Conservation (phyloP, 2,329 filamentous ascomycete species). For the Polychaeton citri region DNA sequence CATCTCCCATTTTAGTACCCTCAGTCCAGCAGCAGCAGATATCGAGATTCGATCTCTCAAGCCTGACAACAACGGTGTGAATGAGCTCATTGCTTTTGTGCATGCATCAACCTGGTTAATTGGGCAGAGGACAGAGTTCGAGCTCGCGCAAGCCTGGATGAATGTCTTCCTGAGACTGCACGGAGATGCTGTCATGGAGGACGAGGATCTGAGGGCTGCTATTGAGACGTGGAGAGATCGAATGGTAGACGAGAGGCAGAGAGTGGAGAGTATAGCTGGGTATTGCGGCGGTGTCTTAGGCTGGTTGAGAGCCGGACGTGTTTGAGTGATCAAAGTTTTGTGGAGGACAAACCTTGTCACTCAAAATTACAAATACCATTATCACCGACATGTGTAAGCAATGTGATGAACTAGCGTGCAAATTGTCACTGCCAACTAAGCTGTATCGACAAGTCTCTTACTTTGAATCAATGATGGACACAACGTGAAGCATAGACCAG, state of each 20-base stretch:
- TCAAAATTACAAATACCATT: no score
- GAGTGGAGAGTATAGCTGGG: slow-evolving; percentile 65
- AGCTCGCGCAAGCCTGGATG: slow-evolving; percentile 96
- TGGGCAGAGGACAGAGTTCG: slow-evolving; percentile 63
- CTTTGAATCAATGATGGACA: no score
- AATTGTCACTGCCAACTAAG: no score
- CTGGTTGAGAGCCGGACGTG: neutral
- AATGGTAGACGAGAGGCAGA: slow-evolving; percentile 46
- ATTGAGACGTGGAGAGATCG: slow-evolving; percentile 52
- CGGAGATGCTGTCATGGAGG: slow-evolving; percentile 42
- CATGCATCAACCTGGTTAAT: slow-evolving; percentile 45
- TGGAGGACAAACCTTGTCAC: no score
- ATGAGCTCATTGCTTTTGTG: slow-evolving; percentile 68
- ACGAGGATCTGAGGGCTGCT: slow-evolving; percentile 41
- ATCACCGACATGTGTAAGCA: no score
- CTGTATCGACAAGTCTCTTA: no score
- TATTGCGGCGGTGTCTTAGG: slow-evolving; percentile 56
- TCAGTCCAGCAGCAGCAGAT: slow-evolving; percentile 76
- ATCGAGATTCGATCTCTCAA: slow-evolving; percentile 76
- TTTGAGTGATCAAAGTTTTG: no score
- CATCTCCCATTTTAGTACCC: slow-evolving; percentile 62
- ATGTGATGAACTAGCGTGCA: no score
- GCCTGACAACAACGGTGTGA: slow-evolving; percentile 33
- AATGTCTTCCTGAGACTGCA: slow-evolving; percentile 79
- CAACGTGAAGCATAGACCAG: no score